Evolutionary conservation across 345 rosid genomes (phyloP), one percentile per base, ranked within the genome.

Genomic region (Melastoma malabathricum): DNA sequence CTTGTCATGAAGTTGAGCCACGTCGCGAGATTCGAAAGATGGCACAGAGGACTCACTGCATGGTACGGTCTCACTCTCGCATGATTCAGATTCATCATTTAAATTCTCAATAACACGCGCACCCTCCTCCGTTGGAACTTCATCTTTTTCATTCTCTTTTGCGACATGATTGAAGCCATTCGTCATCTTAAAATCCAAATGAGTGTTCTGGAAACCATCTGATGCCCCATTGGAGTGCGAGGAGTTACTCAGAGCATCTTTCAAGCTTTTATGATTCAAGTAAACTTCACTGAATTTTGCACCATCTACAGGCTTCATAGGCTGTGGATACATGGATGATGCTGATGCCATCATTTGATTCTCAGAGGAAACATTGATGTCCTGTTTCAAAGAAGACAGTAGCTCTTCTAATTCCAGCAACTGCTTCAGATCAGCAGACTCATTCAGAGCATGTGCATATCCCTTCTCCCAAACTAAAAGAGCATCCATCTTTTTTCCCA

Each of bases 371-470:
- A 38, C 54, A 63, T 60, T 70, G 53, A 52, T 56, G 27, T 75
- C 96, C 62, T 56, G 75, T 66, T 72, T 84, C 47, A 79, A 73
- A 66, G 25, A 53, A 31, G 51, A 71, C 51, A 92, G 59, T 46
- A 84, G 84, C 55, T 82, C 95, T 67, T 86, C 93, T 65, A 92
- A 72, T 67, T 92, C 98, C 60, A 92, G 69, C 66, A 92, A 63
- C 50, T 80, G 95, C 80, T 75, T 92, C 72, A 92, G 71, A 79
- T 86, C 96, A 14, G 96, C 78, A 44, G 89, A 77, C 61, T 80
- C 76, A 51, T 52, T 54, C 59, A 82, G 57, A 48, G 93, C 89
- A 66, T 65, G 75, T 10, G 70, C 69, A 52, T 77, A 73, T n/a
- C 93, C 96, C 58, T 72, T 74, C 76, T 78, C 84, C 87, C 95